These are phyloP conservation scores for Sphagnurus paluster DNA, from an alignment of 1,284 basidiomycete species.

Conservation along the genomic window DNA sequence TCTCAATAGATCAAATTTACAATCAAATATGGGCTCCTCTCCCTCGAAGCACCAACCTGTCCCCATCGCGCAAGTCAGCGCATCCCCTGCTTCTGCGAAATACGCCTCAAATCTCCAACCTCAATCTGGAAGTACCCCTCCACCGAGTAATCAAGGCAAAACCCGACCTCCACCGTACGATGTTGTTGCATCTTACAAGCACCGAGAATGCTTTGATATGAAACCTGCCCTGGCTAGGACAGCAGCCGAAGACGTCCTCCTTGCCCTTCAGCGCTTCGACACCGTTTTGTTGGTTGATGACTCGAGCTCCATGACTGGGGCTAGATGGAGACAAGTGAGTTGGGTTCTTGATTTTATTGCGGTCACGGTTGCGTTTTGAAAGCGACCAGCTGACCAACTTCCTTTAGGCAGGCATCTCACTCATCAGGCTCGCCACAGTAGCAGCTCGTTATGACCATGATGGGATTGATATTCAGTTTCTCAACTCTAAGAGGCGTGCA, in stretches of 20 bases:
- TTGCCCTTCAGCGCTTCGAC: not conserved
- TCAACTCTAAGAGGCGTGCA: slow-evolving; percentile 8
- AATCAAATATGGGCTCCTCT: no score
- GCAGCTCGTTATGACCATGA: slow-evolving; percentile 17
- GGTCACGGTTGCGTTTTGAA: not conserved
- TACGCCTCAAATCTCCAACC: no score
- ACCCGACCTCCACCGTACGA: no score
- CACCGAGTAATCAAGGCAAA: no score
- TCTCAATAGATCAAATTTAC: no score
- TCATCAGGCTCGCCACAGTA: slow-evolving; percentile 7
- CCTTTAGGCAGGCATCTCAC: slow-evolving; percentile 38
- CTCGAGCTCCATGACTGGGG: slow-evolving; percentile 1
- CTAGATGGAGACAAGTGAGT: slow-evolving; percentile 7
- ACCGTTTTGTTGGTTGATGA: slow-evolving; percentile 2
- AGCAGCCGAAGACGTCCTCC: slow-evolving; percentile 1
- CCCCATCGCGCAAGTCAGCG: no score
- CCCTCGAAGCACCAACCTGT: no score
- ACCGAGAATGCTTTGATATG: no score
- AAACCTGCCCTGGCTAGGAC: no score
- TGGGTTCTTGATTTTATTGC: not conserved
- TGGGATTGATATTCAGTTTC: slow-evolving; percentile 19
- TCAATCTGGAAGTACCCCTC: no score
- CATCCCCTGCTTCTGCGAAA: no score
- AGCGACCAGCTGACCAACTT: not conserved
- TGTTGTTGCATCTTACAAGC: no score